Percentiles rank a stretch among this genome's conserved stretches.
Evolutionary conservation across 306 rosid genomes (phyloP).

Genomic region (Clitoria ternatea): DNA sequence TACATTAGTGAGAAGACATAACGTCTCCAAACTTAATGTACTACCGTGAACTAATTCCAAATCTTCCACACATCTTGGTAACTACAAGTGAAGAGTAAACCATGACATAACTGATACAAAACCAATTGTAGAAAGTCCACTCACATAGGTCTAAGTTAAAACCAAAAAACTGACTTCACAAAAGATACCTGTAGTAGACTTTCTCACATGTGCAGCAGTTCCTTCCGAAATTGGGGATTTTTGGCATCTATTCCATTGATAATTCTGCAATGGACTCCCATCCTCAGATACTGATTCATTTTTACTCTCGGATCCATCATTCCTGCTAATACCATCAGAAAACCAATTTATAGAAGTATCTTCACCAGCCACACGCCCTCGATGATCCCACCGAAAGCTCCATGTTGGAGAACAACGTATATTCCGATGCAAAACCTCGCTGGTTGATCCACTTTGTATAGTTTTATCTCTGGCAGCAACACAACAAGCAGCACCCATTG

Average conservation of each 20-base stretch:
- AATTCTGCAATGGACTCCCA: conserved; percentile 35
- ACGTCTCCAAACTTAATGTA: background rate
- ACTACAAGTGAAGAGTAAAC: conserved; percentile 2
- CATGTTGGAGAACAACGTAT: conserved; percentile 40
- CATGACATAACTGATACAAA: background rate
- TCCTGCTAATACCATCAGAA: conserved; percentile 39
- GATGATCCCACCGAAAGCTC: conserved; percentile 54
- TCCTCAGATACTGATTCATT: conserved; percentile 44
- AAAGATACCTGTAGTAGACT: conserved; percentile 36
- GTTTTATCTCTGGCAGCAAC: conserved; percentile 44
- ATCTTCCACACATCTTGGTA: conserved; percentile 7
- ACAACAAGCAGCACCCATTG: conserved; percentile 51
- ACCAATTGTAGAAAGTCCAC: background rate
- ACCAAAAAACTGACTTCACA: background rate
- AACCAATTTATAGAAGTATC: conserved; percentile 50
- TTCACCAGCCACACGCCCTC: conserved; percentile 54
- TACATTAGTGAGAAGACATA: background rate
- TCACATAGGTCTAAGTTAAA: background rate
- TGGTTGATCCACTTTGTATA: conserved; percentile 36
- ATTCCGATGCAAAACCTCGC: conserved; percentile 29
- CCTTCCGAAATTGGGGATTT: conserved; percentile 36
- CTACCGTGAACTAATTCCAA: background rate
- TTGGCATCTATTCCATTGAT: conserved; percentile 20
- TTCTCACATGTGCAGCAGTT: conserved; percentile 16
- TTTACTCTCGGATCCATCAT: conserved; percentile 37